Evolutionary conservation across 2,329 filamentous ascomycete genomes (phyloP), one percentile per base, ranked within the genome.

Genomic region (Leptoxyphium fumago): DNA sequence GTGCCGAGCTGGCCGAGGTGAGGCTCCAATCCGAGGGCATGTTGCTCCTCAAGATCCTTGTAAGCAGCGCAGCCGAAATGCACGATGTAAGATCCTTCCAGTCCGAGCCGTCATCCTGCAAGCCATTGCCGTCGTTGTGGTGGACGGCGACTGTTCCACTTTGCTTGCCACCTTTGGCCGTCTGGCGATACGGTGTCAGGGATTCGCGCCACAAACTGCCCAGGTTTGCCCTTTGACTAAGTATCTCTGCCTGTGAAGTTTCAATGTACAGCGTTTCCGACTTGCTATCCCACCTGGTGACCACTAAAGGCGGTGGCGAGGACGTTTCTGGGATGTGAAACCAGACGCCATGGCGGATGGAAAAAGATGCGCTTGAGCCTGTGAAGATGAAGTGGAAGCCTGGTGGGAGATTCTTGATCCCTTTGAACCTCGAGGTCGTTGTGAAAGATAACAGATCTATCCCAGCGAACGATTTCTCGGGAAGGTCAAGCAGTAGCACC

Each of bases 361-460:
- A 78, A 11, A 78, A 65, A 2, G 71, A 72, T 41, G 69, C 67
- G 44, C 73, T 76, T 15, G 72, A 70, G 18, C 75, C 72, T 0
- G 70, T 74, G 55, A 79, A 81, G 14, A 78, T 59, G 50, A 80
- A 79, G 55, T 80, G 77, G 55, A 72, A 68, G 38, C 77, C 77
- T 2, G 63, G 53, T 0, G 76, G 73, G 3, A 81, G 53, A 49
- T 75, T 69, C 48, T 72, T 75, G 52, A 81, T 71, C 26, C 77
- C 77, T 45, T 70, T 68, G 59, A 81, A 80, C 43, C 72, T 71
- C 10, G 73, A 65, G 10, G 75, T 75, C 3, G 75, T 74, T 13
- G 74, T 78, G 60, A 81, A 80, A 39, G 76, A 75, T 41, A 80
- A 67, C 41, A 73, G 50, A 56, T 74, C 61, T 55, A 76, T 71